Conservation (phyloP, 2,329 filamentous ascomycete species). For the Emericellopsis atlantica region DNA sequence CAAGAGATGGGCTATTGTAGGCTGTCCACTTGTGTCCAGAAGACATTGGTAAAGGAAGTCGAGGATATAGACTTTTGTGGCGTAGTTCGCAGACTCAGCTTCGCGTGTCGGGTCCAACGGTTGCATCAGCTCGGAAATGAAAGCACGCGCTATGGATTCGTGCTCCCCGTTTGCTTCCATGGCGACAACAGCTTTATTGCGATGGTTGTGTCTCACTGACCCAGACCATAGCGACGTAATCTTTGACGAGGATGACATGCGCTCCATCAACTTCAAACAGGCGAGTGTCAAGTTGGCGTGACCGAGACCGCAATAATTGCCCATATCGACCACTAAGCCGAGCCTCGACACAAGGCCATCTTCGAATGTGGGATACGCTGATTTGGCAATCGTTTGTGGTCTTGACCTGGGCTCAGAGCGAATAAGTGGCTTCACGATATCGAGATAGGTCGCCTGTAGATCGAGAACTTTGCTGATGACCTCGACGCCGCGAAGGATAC, state of each 20-base stretch:
- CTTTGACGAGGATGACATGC: constrained; percentile 72
- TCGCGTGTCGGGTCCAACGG: constrained; percentile 63
- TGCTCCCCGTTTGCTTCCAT: constrained; percentile 71
- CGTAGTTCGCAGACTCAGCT: constrained; percentile 57
- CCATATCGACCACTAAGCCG: constrained; percentile 66
- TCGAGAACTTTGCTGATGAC: constrained; percentile 75
- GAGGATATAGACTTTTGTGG: constrained; percentile 73
- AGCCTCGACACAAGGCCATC: constrained; percentile 80
- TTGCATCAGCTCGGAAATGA: constrained; percentile 56
- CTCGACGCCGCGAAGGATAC: constrained; percentile 68
- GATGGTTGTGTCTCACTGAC: constrained; percentile 47
- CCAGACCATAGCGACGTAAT: constrained; percentile 59
- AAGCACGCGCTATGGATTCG: constrained; percentile 63
- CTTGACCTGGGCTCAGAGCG: constrained; percentile 51
- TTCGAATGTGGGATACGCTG: constrained; percentile 78
- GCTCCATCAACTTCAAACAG: constrained; percentile 73
- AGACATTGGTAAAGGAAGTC: constrained; percentile 79
- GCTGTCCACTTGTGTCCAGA: constrained; percentile 58
- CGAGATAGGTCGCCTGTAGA: constrained; percentile 80
- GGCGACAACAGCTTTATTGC: constrained; percentile 80
- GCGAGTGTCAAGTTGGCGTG: constrained; percentile 70
- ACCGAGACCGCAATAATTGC: constrained; percentile 74
- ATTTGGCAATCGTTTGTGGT: constrained; percentile 46
- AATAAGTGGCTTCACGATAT: constrained; percentile 72
- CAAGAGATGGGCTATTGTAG: constrained; percentile 81